Evolutionary conservation across 371 early-diverging fungal genomes (phyloP).

Genomic region (Apophysomyces trapeziformis): DNA sequence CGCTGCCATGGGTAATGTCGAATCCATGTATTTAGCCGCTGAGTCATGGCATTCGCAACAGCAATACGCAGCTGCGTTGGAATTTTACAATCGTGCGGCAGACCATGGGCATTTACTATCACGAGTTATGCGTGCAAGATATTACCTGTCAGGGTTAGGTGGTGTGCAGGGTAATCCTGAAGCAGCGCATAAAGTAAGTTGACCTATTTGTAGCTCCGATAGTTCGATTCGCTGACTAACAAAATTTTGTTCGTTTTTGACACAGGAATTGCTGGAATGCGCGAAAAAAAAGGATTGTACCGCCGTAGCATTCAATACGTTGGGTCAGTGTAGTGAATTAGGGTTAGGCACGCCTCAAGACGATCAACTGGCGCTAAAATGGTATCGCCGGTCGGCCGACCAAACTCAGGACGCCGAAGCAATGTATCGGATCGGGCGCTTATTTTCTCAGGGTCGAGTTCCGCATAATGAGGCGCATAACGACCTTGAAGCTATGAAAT

Average conservation of each 20-base stretch:
- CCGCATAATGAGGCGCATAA: conserved; percentile 20
- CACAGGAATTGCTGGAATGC: conserved; percentile 44
- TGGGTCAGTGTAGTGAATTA: conserved; percentile 53
- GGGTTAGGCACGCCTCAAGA: conserved; percentile 51
- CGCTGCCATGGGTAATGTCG: conserved; percentile 38
- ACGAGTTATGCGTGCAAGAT: conserved; percentile 48
- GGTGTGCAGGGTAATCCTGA: conserved; percentile 37
- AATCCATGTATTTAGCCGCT: conserved; percentile 49
- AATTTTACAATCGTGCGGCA: conserved; percentile 44
- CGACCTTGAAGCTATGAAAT: conserved; percentile 39
- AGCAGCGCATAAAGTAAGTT: conserved; percentile 43
- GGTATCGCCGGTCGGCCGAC: conserved; percentile 46
- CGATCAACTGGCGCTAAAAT: conserved; percentile 47
- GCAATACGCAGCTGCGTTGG: conserved; percentile 51
- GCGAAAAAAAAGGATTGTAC: conserved; percentile 41
- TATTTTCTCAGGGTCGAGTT: conserved; percentile 37
- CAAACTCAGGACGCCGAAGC: conserved; percentile 46
- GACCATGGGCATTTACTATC: conserved; percentile 39
- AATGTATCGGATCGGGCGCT: conserved; percentile 47
- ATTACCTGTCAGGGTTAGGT: conserved; percentile 42
- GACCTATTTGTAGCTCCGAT: not conserved
- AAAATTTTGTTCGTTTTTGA: not conserved
- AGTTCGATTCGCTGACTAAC: not conserved
- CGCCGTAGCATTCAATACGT: conserved; percentile 40
- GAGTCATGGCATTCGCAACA: conserved; percentile 53